phyloP scores from a whole-genome alignment of 345 rosid genomes.

The Alliaria petiolata region DNA sequence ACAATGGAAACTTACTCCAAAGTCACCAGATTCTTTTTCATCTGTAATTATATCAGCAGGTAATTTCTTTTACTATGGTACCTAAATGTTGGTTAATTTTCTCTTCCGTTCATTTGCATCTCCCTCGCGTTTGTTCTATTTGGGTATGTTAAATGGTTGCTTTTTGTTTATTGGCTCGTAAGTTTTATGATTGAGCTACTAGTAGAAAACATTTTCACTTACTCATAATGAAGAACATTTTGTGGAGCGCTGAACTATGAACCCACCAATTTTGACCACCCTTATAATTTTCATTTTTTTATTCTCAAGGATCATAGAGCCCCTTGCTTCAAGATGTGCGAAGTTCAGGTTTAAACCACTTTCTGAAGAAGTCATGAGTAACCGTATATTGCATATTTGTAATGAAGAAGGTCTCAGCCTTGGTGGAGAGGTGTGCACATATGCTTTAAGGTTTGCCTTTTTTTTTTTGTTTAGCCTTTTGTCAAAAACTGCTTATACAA shows the following conservation, averaged over 20 bases:
- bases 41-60: slow-evolving; percentile 99
- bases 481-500: not conserved
- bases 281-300: slow-evolving; percentile 8
- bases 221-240: not conserved
- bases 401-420: slow-evolving; percentile 75
- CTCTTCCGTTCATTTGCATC: not conserved
- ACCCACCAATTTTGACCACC: slow-evolving; percentile 8
- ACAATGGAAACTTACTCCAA: slow-evolving; percentile 96
- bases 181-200: not conserved
- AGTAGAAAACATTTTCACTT: not conserved
- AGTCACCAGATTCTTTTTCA: slow-evolving; percentile 93
- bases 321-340: slow-evolving; percentile 99
- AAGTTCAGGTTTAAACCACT: slow-evolving; percentile 99
- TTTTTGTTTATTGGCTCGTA: not conserved
- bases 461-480: not conserved
- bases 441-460: slow-evolving; percentile 21
- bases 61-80: slow-evolving; percentile 19
- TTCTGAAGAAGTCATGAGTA: slow-evolving; percentile 83
- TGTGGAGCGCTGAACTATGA: not conserved
- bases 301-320: slow-evolving; percentile 80
- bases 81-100: not conserved
- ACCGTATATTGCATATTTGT: slow-evolving; percentile 79
- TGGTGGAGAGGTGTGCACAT: slow-evolving; percentile 58
- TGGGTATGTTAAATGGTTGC: not conserved
- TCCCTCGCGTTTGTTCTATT: not conserved